Evolutionary conservation across 495 filamentous ascomycete species (phyloP), one percentile per base, ranked within the genome.

Genomic region (Xylaria nigripes): DNA sequence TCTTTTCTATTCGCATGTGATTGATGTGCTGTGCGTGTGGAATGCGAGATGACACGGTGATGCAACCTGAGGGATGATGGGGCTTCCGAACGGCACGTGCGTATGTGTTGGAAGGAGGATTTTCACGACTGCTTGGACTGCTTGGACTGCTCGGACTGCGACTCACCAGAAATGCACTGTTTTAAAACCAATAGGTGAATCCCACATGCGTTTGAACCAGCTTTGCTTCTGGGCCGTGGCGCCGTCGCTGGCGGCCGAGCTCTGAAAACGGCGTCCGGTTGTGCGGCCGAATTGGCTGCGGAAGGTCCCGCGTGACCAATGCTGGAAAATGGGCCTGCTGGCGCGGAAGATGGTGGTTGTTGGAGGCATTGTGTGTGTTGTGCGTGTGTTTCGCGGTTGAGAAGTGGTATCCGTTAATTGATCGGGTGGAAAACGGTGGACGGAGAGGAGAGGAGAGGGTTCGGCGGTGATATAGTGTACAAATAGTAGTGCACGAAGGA

Each of bases 141-240:
- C 27, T 29, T n/a, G n/a, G n/a, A n/a, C n/a, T n/a, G n/a, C n/a
- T n/a, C 6, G 32, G 13, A 22, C 42, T 23, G 30, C 21, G 22
- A 61, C 81, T 58, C 72, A 95, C 81, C 93, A 98, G 76, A 98
- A 98, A 72, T 98, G 93, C 66, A 98, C 90, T 51, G 93, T 98
- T 83, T 95, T 95, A 30, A 94, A 66, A 24, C 90, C 90, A 51
- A 95, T 72, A 16, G 87, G 86, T 72, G 87, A 90, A 70, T 89
- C 85, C 87, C 86, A 94, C 70, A 92, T 75, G 67, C 81, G 81
- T 75, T 82, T 79, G 67, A 87, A 76, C 63, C 73, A 80, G 64
- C 71, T 82, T 68, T 81, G 68, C 55, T 72, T 70, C 15, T 72
- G 68, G 24, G 77, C 68, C 16, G 70, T 71, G 16, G 55, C 44